Percentiles rank a stretch among this genome's conserved stretches.
Evolutionary conservation across 768 basidiomycete species (phyloP).

Genomic region (Exsudoporus frostii): DNA sequence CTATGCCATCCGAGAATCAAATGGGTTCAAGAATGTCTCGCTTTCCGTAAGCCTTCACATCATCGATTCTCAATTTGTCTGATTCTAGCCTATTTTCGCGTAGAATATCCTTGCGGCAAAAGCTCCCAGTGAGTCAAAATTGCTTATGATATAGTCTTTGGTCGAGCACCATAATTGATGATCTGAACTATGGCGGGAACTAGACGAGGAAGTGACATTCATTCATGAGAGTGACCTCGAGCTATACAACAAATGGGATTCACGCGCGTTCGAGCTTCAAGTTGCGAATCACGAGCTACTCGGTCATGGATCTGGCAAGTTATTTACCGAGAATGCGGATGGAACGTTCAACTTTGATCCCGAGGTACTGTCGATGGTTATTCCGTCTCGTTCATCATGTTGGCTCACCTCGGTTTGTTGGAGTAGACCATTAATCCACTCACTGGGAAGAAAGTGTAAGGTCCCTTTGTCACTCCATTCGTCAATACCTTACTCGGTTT

Average conservation of each 20-base stretch:
- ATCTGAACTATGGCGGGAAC: background rate
- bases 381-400: background rate
- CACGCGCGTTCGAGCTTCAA: constrained; percentile 77
- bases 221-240: constrained; percentile 74
- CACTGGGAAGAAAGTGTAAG: constrained; percentile 72
- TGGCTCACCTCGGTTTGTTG: background rate
- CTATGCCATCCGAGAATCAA: constrained; percentile 76
- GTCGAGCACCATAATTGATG: background rate
- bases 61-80: background rate
- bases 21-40: constrained; percentile 89
- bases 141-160: background rate
- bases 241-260: constrained; percentile 77
- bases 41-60: constrained; percentile 53
- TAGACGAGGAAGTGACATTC: constrained; percentile 79
- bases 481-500: background rate
- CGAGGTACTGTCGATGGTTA: constrained; percentile 42
- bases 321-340: constrained; percentile 72
- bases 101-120: constrained; percentile 88
- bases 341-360: constrained; percentile 83
- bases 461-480: background rate
- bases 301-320: constrained; percentile 82
- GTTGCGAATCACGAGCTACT: constrained; percentile 90
- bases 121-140: constrained; percentile 57
- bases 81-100: background rate
- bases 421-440: constrained; percentile 77